Base-by-base conservation (phyloP, 768 basidiomycete genomes). In the Tulasnella sp. region DNA sequence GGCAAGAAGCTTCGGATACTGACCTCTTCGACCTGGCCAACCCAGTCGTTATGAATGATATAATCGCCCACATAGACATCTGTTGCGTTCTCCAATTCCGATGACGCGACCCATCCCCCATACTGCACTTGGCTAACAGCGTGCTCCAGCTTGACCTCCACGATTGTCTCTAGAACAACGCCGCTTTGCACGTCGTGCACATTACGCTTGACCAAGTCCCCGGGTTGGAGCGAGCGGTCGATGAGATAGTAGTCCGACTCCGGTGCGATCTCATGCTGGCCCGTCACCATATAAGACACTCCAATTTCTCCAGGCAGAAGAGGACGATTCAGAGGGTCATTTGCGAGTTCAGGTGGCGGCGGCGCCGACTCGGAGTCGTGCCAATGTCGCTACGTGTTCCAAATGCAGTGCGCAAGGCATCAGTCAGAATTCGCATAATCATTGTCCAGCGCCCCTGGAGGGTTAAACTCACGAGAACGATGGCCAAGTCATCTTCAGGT, bases 1-100 rank as follows among this genome's bases (percentile, higher is more conserved):
- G 70, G 32, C 42, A 29, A 26, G 5, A 72, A 37, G 77, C 75
- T 42, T 71, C 32, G 79, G 29, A 61, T 11, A 29, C 88, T 80
- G 83, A 94, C 93, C 89, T 95, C 93, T 76, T 94, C 89, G 61
- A 93, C 93, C 87, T 95, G 93, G 74, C 95, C 95, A 81, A 97
- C 86, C 95, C 96, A 98, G 83, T 94, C 90, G 80, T 92, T 89
- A 81, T 90, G 90, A 23, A 91, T 86, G 71, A 96, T 93, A 85
- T 91, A 93, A 83, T 96, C 94, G n/a, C 75, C 79, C 51, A 92
- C 87, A 78, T 92, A 92, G 35, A 92, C 87, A 39, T 90, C 88
- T 42, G 86, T 84, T 35, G 88, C 86, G 32, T 86, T 86, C 80
- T 88, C 87, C 35, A 95, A 82, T 72, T 92, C 90, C 51, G 87